Evolutionary conservation across 176 grass and related monocot genomes (phyloP), one percentile per base, ranked within the genome.

Genomic region (Aegilops longissima): DNA sequence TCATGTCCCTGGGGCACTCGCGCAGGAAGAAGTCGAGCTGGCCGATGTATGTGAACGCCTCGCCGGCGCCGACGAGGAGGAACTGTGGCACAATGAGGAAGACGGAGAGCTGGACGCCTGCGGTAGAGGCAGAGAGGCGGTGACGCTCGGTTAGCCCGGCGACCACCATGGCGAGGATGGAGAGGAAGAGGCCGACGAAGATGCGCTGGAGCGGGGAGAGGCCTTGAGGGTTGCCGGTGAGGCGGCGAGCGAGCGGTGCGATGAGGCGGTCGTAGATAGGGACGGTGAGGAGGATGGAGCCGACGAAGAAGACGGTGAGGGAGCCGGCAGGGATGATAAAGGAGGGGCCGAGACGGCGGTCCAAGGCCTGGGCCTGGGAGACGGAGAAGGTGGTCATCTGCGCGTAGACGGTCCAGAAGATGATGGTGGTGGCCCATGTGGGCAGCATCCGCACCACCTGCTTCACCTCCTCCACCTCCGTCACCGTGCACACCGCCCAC

Each of bases 311-410:
- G 61, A 95, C 93, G 76, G 93, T 97, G 82, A 95, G 89, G 61
- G 93, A 97, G 34, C 91, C 95, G 1, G 95, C 91, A 3, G 95
- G 95, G 85, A 95, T 85, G 4, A 85, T 5, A 51, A 95, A 97
- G 38, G 73, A 77, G 18, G 21, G 4, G 7, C 88, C 89, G 18
- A 97, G 83, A 83, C 82, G 95, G 24, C 95, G 85, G 82, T 97
- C 93, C 95, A 97, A 85, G 65, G 72, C 83, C 25, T 40, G 65
- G 21, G 95, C 95, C 47, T 97, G 95, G 2, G 95, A 90, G 17
- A 97, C 95, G 18, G 95, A 97, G 87, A 97, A 97, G 39, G 95
- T 97, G 24, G 91, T 94, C 92, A 97, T 94, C 85, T 97, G 95
- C 12, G 95, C 95, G 61, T 97, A 95, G 8, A 95, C 85, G 1